Evolutionary conservation across 495 filamentous ascomycete genomes (phyloP).

Genomic region (Aspergillus steynii): DNA sequence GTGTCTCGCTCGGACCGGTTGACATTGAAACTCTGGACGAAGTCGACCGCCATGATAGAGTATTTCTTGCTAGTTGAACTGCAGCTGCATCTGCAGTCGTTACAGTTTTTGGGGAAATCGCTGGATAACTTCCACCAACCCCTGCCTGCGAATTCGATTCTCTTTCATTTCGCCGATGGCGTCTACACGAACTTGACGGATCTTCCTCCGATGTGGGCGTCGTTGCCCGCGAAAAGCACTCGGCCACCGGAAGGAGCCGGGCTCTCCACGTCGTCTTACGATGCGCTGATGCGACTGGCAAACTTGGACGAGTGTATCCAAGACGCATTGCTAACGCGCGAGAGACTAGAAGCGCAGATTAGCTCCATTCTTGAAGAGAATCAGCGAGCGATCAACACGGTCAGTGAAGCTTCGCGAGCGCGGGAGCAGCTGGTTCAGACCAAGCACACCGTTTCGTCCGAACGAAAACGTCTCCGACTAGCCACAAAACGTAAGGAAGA

Average conservation of each 20-base stretch:
- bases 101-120: conserved; percentile 79
- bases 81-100: conserved; percentile 62
- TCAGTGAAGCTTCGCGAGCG: conserved; percentile 59
- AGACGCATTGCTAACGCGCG: conserved; percentile 79
- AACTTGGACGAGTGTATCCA: conserved; percentile 92
- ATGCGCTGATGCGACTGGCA: conserved; percentile 82
- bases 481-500: conserved; percentile 61
- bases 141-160: conserved; percentile 79
- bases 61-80: conserved; percentile 74
- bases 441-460: conserved; percentile 58
- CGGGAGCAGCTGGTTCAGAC: conserved; percentile 62
- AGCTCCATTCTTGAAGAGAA: conserved; percentile 64
- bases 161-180: conserved; percentile 88
- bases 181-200: conserved; percentile 76
- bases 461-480: conserved; percentile 63
- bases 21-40: conserved; percentile 76
- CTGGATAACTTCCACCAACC: conserved; percentile 72
- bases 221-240: conserved; percentile 18
- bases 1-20: conserved; percentile 65
- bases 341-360: conserved; percentile 75
- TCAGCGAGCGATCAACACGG: conserved; percentile 36
- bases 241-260: conserved; percentile 33
- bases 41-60: conserved; percentile 51
- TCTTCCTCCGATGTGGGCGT: conserved; percentile 46
- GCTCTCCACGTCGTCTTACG: conserved; percentile 78